Evolutionary conservation across 2,329 filamentous ascomycete genomes (phyloP), one percentile per base, ranked within the genome.

Genomic region (Simplicillium sp.): DNA sequence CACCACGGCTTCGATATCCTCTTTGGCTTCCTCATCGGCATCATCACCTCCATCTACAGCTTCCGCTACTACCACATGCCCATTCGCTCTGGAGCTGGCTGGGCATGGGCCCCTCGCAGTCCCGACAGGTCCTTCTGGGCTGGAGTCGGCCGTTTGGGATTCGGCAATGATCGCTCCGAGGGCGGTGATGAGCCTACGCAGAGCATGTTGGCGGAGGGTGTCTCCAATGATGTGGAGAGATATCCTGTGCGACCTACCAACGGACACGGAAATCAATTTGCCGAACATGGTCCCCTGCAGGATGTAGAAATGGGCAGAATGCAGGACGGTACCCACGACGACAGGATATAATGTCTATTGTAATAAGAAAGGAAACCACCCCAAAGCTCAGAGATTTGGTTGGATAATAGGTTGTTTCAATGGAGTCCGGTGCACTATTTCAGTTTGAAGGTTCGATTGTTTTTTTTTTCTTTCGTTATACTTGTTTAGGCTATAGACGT

Each of bases 1-100:
- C 90, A 97, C 60, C 85, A 90, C 57, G 88, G 82, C n/a, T 90
- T 95, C 57, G 90, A 97, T 49, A 85, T 96, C 48, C 64, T 96
- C 3, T 87, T 84, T 47, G 90, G 90, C n/a, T 84, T 82, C 41
- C 49, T 84, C 11, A 83, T 96, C 46, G 90, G 90, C 8, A 72
- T 82, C 12, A 62, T 80, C 35, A 76, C 76, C 31, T 76, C 85
- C 15, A 80, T 81, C 57, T 79, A 90, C 50, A 75, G 81, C 3
- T 95, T 95, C 66, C 73, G 84, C 17, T 87, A 82, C 66, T 96
- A 95, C 56, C 87, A 96, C 56, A 65, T 92, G 9, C 87, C 88
- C 1, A 79, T 94, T 46, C 54, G 50, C 16, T 54, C 56, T n/a
- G 87, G 87, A 7, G 84, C 82, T 2, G 89, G 89, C 12, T 95